Evolutionary conservation across 148 eudicot genomes (phyloP).

Genomic region (Amaranthus cruentus): DNA sequence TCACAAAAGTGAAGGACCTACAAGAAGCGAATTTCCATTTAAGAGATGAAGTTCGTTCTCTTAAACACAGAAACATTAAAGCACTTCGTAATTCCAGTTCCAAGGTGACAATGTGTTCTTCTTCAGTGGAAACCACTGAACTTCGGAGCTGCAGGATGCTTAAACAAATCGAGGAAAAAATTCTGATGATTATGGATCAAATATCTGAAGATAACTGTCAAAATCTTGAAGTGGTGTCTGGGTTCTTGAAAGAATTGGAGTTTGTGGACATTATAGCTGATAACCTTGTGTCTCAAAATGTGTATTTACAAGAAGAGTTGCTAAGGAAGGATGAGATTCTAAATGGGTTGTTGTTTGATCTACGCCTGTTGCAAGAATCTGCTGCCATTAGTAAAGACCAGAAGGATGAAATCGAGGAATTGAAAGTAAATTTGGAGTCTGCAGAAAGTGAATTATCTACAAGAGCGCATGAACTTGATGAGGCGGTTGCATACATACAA

Average conservation of each 20-base stretch:
- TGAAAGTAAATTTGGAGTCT: slow-evolving; percentile 41
- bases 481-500: slow-evolving; percentile 35
- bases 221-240: slow-evolving; percentile 29
- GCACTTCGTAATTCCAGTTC: slow-evolving; percentile 27
- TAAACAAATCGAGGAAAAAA: slow-evolving; percentile 29
- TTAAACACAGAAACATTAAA: slow-evolving; percentile 21
- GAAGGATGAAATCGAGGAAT: slow-evolving; percentile 55
- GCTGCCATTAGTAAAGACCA: slow-evolving; percentile 54
- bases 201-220: slow-evolving; percentile 32
- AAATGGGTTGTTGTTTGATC: slow-evolving; percentile 67
- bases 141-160: slow-evolving; percentile 30
- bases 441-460: slow-evolving; percentile 46
- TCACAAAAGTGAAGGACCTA: slow-evolving; percentile 25
- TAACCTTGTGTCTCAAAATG: slow-evolving; percentile 44
- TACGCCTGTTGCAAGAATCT: slow-evolving; percentile 78
- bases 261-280: slow-evolving; percentile 38
- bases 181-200: slow-evolving; percentile 27
- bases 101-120: slow-evolving; percentile 22
- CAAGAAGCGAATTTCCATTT: slow-evolving; percentile 41
- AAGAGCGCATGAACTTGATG: slow-evolving; percentile 47
- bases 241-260: slow-evolving; percentile 46
- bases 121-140: slow-evolving; percentile 33
- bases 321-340: slow-evolving; percentile 68
- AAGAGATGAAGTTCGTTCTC: slow-evolving; percentile 35
- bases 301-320: slow-evolving; percentile 47